A percentile compares a stretch with the other conserved stretches of the same genome.
phyloP scores from a whole-genome alignment of 164 flowering plant genomes.

The Saururus chinensis region DNA sequence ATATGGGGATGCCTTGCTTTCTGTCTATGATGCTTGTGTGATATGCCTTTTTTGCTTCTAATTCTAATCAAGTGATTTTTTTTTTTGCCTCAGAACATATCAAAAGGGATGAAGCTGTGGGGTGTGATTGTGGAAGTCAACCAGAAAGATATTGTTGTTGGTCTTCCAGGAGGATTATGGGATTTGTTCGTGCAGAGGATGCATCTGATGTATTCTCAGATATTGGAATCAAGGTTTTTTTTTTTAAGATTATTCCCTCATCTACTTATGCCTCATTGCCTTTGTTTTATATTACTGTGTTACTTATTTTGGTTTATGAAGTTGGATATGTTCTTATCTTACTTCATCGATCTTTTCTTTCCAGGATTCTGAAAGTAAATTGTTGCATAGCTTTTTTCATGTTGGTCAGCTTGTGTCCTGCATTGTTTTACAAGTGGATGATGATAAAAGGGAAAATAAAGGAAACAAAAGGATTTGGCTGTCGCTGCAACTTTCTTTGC shows the following conservation, averaged over 20 bases:
- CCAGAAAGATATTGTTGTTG: constrained; percentile 72
- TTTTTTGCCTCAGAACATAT: constrained; percentile 42
- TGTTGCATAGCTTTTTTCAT: constrained; percentile 41
- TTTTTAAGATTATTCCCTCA: background rate
- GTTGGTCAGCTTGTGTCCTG: constrained; percentile 87
- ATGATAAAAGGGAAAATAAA: constrained; percentile 53
- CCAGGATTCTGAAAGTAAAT: constrained; percentile 35
- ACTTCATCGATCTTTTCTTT: background rate
- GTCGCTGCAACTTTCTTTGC: constrained; percentile 66
- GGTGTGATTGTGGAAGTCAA: constrained; percentile 84
- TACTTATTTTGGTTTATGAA: background rate
- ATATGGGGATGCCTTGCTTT: too few relatives aligned
- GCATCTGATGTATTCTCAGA: constrained; percentile 51
- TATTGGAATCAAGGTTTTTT: constrained; percentile 30
- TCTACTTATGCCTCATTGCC: background rate
- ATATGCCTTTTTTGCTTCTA: background rate
- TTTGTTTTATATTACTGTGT: background rate
- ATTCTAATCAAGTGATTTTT: background rate
- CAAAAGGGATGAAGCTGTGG: constrained; percentile 94
- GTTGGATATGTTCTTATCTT: constrained; percentile 1
- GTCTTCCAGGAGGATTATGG: constrained; percentile 91
- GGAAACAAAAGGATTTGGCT: constrained; percentile 79
- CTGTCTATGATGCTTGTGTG: background rate
- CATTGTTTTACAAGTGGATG: constrained; percentile 68
- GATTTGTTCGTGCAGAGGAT: constrained; percentile 67